Conservation (phyloP, 2,329 filamentous ascomycete species). For the Cercospora sp. region DNA sequence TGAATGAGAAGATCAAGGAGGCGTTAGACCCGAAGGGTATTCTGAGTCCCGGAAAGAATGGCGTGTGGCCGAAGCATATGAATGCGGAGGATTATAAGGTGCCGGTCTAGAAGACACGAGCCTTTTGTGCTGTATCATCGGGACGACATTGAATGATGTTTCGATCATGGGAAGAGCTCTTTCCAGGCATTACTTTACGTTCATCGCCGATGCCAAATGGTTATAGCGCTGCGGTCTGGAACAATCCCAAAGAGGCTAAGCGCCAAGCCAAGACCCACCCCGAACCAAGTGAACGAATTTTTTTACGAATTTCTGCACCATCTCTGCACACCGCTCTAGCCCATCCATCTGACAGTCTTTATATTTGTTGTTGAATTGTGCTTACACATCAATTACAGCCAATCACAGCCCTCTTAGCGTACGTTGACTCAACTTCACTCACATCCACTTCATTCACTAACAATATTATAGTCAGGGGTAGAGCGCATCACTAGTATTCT, state of each 20-base stretch:
- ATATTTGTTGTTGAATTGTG: neutral
- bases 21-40: conserved; percentile 52
- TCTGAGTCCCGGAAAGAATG: conserved; percentile 50
- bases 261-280: neutral
- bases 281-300: neutral
- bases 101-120: neutral
- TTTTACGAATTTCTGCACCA: neutral
- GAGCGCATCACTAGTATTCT: conserved; percentile 5
- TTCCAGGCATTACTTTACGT: neutral
- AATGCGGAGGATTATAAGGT: conserved; percentile 16
- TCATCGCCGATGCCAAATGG: neutral
- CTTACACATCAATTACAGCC: neutral
- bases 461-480: neutral
- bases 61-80: conserved; percentile 36
- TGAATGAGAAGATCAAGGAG: conserved; percentile 52
- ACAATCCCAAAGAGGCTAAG: neutral
- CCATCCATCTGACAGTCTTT: neutral
- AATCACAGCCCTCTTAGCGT: conserved; percentile 6
- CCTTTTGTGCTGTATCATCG: neutral
- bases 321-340: neutral
- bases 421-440: neutral
- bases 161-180: neutral
- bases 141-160: neutral
- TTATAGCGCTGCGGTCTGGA: neutral
- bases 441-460: neutral